phyloP scores from a whole-genome alignment of 805 yeast genomes.

The Saccharomyces kudriavzevii region DNA sequence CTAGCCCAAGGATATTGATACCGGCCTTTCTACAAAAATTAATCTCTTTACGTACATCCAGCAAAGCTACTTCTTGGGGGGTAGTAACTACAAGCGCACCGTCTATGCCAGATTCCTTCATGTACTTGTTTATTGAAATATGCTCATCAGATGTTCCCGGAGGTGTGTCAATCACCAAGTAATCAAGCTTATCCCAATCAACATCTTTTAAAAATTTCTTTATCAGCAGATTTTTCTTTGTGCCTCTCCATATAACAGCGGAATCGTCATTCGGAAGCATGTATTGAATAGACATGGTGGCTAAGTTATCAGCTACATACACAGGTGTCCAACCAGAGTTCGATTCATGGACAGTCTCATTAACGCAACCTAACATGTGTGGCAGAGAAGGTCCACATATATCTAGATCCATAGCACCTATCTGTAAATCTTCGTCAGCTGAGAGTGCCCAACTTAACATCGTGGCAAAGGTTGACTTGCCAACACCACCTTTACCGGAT shows the following conservation, averaged over 20 bases:
- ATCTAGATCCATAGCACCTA: slow-evolving; percentile 95
- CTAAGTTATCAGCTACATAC: slow-evolving; percentile 88
- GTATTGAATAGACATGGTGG: slow-evolving; percentile 90
- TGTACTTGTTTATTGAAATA: slow-evolving; percentile 74
- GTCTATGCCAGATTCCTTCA: slow-evolving; percentile 85
- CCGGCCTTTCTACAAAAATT: slow-evolving; percentile 91
- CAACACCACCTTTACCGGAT: slow-evolving; percentile 92
- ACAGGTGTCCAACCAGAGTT: slow-evolving; percentile 96
- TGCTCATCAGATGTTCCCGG: slow-evolving; percentile 99
- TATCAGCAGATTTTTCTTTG: slow-evolving; percentile 87
- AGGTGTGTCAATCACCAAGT: slow-evolving; percentile 88
- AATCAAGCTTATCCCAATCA: slow-evolving; percentile 80
- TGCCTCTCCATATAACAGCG: slow-evolving; percentile 95
- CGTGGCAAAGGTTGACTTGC: slow-evolving; percentile 91
- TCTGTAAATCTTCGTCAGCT: slow-evolving; percentile 67
- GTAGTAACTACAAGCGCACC: slow-evolving; percentile 95
- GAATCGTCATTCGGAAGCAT: slow-evolving; percentile 90
- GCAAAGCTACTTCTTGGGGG: slow-evolving; percentile 92
- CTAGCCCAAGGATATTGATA: slow-evolving; percentile 77
- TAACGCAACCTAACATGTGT: slow-evolving; percentile 83
- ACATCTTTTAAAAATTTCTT: slow-evolving; percentile 92
- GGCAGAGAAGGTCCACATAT: slow-evolving; percentile 98
- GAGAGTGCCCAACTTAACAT: slow-evolving; percentile 97
- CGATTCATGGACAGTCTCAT: slow-evolving; percentile 80
- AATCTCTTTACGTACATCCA: slow-evolving; percentile 93